These are phyloP conservation scores for Saraca asoca DNA, from an alignment of 331 rosid genomes.

Conservation along the genomic window DNA sequence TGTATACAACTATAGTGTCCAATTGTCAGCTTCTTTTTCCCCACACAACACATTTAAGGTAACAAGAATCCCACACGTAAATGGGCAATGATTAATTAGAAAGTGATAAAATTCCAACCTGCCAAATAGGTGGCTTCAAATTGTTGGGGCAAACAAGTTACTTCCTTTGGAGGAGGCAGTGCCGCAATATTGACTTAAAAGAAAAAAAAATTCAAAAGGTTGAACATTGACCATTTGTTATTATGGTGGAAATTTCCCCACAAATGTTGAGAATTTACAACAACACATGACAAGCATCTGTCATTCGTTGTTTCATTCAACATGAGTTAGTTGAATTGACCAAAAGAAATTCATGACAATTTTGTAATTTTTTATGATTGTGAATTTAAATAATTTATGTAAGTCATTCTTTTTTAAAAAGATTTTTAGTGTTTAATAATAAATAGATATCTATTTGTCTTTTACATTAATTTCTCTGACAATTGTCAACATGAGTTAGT, in stretches of 20 bases:
- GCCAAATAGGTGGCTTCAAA: neutral
- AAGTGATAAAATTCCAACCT: constrained; percentile 5
- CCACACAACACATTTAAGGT: constrained; percentile 8
- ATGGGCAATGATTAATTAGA: constrained; percentile 30
- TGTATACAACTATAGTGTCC: constrained; percentile 33
- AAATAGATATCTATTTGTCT: too few species aligned
- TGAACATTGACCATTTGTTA: constrained; percentile 32
- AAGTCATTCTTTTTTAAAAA: too few species aligned
- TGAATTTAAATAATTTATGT: too few species aligned
- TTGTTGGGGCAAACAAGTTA: constrained; percentile 20
- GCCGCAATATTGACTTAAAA: constrained; percentile 24
- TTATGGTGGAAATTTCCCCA: constrained; percentile 25
- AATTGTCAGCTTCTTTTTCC: constrained; percentile 11
- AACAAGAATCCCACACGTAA: constrained; percentile 42
- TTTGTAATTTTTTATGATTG: too few species aligned
- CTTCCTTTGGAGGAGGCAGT: constrained; percentile 12
- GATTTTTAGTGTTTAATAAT: too few species aligned
- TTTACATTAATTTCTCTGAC: too few species aligned
- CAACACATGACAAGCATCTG: too few species aligned
- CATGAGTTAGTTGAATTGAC: too few species aligned
- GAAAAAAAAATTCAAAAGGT: neutral
- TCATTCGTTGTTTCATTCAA: too few species aligned
- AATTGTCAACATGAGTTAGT: too few species aligned
- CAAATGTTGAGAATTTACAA: constrained; percentile 2
- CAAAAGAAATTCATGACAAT: too few species aligned